Evolutionary conservation across 176 grass and related monocot species (phyloP).

Genomic region (Alopecurus myosuroides): DNA sequence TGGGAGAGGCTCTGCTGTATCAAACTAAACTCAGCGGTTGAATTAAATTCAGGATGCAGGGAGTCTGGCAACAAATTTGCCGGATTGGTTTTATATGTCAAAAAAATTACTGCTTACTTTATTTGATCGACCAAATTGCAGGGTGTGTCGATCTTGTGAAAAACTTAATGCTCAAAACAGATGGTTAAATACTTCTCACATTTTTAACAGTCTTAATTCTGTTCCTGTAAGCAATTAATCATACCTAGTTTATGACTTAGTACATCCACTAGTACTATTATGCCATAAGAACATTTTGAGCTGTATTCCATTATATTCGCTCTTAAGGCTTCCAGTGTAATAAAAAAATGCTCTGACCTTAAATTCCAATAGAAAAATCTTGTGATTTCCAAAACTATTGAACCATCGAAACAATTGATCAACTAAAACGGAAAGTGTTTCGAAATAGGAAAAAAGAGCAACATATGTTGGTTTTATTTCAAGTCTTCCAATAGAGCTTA

Average conservation of each 20-base stretch:
- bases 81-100: background rate
- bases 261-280: background rate
- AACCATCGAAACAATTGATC: background rate
- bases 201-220: background rate
- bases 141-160: background rate
- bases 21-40: background rate
- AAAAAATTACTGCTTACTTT: background rate
- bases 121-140: background rate
- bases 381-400: slow-evolving; percentile 21
- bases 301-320: background rate
- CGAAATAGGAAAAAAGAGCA: background rate
- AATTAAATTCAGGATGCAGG: background rate
- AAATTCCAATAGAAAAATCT: background rate
- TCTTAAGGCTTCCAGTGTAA: background rate
- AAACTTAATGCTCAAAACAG: background rate
- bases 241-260: background rate
- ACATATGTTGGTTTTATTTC: slow-evolving; percentile 2
- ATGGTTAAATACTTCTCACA: background rate
- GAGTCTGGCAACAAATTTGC: background rate
- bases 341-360: background rate
- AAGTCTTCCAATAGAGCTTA: slow-evolving; percentile 1
- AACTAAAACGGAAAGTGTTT: background rate
- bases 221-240: background rate
- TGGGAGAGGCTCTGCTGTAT: background rate
- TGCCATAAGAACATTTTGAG: background rate